Evolutionary conservation across 1,139 yeast genomes (phyloP), one percentile per base, ranked within the genome.

Genomic region (Blastobotrys aristatus): DNA sequence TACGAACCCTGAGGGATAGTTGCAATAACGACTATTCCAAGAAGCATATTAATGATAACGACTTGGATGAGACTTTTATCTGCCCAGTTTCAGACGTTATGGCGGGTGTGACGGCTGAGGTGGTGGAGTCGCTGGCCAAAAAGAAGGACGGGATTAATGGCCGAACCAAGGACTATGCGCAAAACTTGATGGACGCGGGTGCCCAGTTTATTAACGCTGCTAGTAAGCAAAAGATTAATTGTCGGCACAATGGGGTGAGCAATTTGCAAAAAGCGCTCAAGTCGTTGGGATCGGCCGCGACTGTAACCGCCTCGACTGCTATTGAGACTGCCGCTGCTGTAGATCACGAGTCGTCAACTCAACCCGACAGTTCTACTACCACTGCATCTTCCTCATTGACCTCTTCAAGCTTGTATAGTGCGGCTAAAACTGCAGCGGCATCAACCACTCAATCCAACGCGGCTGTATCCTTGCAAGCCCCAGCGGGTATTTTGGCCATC

Each of bases 21-120:
- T 13, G n/a, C 5, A 21, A 17, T 21, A 13, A 22, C 20, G 20
- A 37, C 4, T 10, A 24, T 14, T 3, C 2, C 18, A 29, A n/a
- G 6, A 37, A 37, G 5, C 34, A 39, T 5, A 8, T 22, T 4
- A 17, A 30, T 30, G 31, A 30, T 11, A 4, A 16, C 3, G 17
- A 27, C 22, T 13, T 27, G 14, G n/a, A 29, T 14, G 43, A 39
- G 11, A 39, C 22, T 4, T 40, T 30, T 31, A 17, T 40, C 4
- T 40, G 43, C 31, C 43, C 43, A 11, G 27, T 40, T n/a, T 20
- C 43, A 6, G 26, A 27, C 11, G 43, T 18, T 13, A 31, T 39
- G 32, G 43, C 43, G 3, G 27, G 29, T 4, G 18, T 22, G n/a
- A 14, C 24, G 3, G 30, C 31, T 13, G 16, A 14, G 14, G 13